A percentile compares a stretch with the other conserved stretches of the same genome.
Evolutionary conservation across 2,329 filamentous ascomycete genomes (phyloP).

Genomic region (Penicillium sp.): DNA sequence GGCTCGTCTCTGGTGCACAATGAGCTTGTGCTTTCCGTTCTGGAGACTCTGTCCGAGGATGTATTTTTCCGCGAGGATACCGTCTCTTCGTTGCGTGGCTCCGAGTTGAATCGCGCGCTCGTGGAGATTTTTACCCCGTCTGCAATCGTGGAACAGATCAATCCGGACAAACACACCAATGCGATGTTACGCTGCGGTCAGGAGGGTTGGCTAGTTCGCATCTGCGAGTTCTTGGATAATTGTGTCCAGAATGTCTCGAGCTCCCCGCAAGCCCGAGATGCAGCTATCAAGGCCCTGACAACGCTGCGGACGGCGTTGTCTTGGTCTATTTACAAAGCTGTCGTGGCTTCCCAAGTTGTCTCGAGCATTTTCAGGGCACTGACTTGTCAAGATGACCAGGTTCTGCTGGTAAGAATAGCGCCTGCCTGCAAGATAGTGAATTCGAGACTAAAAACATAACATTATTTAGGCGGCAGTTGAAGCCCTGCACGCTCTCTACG

Average conservation of each 20-base stretch:
- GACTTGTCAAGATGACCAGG: conserved; percentile 68
- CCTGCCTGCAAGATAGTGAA: neutral
- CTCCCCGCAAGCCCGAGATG: conserved; percentile 69
- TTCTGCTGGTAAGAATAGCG: conserved; percentile 68
- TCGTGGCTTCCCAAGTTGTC: conserved; percentile 72
- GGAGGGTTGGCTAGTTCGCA: conserved; percentile 84
- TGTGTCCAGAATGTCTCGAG: conserved; percentile 71
- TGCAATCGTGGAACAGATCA: conserved; percentile 72
- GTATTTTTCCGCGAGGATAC: conserved; percentile 90
- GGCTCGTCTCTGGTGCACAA: conserved; percentile 67
- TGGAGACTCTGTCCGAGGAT: conserved; percentile 93
- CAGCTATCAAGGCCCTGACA: conserved; percentile 75
- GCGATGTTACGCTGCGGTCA: conserved; percentile 74
- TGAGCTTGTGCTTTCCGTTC: conserved; percentile 82
- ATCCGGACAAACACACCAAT: conserved; percentile 72
- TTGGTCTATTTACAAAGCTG: conserved; percentile 86
- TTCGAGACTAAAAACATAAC: conserved; percentile 22
- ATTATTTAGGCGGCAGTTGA: conserved; percentile 72
- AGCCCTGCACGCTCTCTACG: conserved; percentile 81
- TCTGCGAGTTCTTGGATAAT: conserved; percentile 73
- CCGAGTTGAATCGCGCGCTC: conserved; percentile 82
- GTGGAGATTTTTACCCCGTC: conserved; percentile 92
- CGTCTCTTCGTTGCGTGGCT: conserved; percentile 80
- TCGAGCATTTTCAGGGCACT: conserved; percentile 72
- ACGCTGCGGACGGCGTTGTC: conserved; percentile 78